Base-by-base conservation (phyloP, 2,329 filamentous ascomycete genomes). In the Nigrospora osmanthi region DNA sequence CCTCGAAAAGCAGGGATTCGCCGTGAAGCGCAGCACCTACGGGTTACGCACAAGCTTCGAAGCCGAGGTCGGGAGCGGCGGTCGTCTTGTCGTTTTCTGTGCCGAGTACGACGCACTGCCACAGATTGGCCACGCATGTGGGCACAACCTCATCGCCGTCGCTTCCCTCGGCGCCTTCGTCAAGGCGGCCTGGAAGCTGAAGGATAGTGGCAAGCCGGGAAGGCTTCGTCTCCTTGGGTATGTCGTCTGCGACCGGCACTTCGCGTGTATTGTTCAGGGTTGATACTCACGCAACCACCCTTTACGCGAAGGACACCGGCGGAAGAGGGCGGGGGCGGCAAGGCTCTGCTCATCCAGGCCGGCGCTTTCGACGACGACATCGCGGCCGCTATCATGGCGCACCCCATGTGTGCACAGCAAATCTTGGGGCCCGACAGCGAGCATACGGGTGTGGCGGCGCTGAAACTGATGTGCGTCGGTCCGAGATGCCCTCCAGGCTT, bases 41-140 rank as follows among this genome's bases (percentile, higher is more conserved):
- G 75, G 71, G 3, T 51, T 80, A 0, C 60, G 66, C 10, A 80
- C 76, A 0, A 65, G 73, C 2, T 80, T 80, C 49, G 68, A 70
- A 40, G 70, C 66, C 11, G 60, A 67, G 13, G 59, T 60, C 39
- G 72, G 73, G 28, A 53, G 58, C 0, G 68, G 67, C 6, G 68
- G 69, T 4, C 62, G 64, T 1, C 61, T 69, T 0, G 54, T 72
- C 28, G 58, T 65, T 19, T 64, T 65, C 47, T 71, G 69, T 48
- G 67, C 66, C 44, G 70, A 73, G 52, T 73, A 74, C 47, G 72
- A 76, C 47, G 71, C 71, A 0, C 60, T 73, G 1, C 69, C 69
- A 0, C 60, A 58, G 2, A 70, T 72, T n/a, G 68, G 68, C 6
- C 68, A 72, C 40, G 67, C 65, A 1, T 71, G 68, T 49, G 69